Evolutionary conservation across 345 rosid genomes (phyloP), one percentile per base, ranked within the genome.

Genomic region (Crucihimalaya himalaica): DNA sequence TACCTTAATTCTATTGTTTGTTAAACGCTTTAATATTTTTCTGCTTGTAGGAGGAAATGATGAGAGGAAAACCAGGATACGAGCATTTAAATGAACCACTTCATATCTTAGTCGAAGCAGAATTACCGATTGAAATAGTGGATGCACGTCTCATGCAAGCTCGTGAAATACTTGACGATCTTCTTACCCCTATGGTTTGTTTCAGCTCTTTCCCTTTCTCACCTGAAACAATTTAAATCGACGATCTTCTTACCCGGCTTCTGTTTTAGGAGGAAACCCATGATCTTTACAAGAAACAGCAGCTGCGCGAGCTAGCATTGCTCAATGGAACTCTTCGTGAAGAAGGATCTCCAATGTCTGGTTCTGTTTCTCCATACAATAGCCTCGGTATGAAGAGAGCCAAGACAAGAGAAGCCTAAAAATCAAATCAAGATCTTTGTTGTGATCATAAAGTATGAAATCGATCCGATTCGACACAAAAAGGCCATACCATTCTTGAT

Each of bases 301-400:
- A 96, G 81, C 84, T 96, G 13, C 80, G 99, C 42, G 99, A 96
- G 89, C 84, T 96, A 29, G 98, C 98, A 19, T 57, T 96, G 85
- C 94, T 96, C 54, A 95, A 96, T 59, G 98, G 98, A 39, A 92
- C 87, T 5, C 89, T 90, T 34, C 89, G 98, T 2, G 95, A 89
- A 48, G 99, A 89, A 74, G 96, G 98, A 55, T 90, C 97, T 70
- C 93, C 95, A 15, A 88, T 92, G 97, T 85, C 98, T 0, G 95
- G 99, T 52, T 89, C 98, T 1, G 86, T 89, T 23, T 92, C 98
- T 67, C 98, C 98, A 15, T 93, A 81, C 83, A 84, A 85, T 87
- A 88, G 88, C 83, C 97, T 92, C 3, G 94, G 97, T 16, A 84
- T 95, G 94, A 92, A 95, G 84, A 83, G 99, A 77, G 98, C 99